Evolutionary conservation across 768 basidiomycete species (phyloP).

Genomic region (Auriculariales sp.): DNA sequence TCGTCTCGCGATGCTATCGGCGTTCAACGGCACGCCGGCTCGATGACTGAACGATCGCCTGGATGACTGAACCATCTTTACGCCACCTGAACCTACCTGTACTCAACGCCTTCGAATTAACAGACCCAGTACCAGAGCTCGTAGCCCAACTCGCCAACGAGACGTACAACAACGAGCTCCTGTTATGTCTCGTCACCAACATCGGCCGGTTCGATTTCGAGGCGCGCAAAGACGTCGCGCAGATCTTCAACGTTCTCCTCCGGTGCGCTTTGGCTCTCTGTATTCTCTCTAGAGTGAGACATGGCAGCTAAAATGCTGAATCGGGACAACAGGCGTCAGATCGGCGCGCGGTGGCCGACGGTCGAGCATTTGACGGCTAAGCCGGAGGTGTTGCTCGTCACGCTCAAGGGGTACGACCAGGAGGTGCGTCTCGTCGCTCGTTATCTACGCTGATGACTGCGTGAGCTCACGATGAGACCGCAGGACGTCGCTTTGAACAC

Average conservation of each 20-base stretch:
- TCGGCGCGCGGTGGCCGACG: slow-evolving; percentile 88
- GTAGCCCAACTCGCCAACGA: slow-evolving; percentile 93
- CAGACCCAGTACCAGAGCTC: slow-evolving; percentile 77
- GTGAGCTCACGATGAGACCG: too few species aligned
- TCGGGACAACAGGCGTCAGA: slow-evolving; percentile 71
- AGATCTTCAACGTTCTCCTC: slow-evolving; percentile 80
- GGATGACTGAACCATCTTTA: neutral
- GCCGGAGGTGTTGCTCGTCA: slow-evolving; percentile 61
- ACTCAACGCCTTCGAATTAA: too few species aligned
- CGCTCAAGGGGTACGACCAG: slow-evolving; percentile 45
- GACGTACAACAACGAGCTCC: slow-evolving; percentile 80
- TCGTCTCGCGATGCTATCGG: neutral
- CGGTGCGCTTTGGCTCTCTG: too few species aligned
- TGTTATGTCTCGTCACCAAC: slow-evolving; percentile 65
- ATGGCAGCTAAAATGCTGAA: slow-evolving; percentile 26
- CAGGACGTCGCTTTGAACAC: slow-evolving; percentile 95
- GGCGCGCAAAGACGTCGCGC: slow-evolving; percentile 72
- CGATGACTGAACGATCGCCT: slow-evolving; percentile 3
- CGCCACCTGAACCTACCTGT: slow-evolving; percentile 6
- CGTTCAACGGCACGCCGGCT: slow-evolving; percentile 1
- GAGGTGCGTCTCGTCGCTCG: neutral
- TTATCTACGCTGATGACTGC: slow-evolving; percentile 81
- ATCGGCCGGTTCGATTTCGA: slow-evolving; percentile 90
- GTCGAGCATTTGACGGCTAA: slow-evolving; percentile 82
- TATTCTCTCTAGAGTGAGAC: slow-evolving; percentile 5